phyloP scores from a whole-genome alignment of 306 rosid species.

The Chamaecrista fasciculata region DNA sequence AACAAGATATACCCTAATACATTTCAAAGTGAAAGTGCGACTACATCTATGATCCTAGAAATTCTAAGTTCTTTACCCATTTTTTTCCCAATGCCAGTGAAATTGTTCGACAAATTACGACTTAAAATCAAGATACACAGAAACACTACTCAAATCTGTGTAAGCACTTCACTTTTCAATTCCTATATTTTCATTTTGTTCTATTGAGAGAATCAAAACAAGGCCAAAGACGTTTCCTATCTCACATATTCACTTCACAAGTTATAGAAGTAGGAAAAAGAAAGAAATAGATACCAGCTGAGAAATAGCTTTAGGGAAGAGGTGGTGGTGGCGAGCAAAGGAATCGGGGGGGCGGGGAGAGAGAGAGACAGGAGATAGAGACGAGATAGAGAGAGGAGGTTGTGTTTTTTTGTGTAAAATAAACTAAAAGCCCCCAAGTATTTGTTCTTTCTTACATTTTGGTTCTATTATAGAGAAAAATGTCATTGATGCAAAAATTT shows the following conservation, averaged over 20 bases:
- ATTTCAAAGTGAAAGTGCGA: neutral
- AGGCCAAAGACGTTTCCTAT: no score
- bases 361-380: no score
- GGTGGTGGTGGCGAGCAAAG: conserved; percentile 78
- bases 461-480: no score
- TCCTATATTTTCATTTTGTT: no score
- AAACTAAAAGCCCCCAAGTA: no score
- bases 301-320: conserved; percentile 90
- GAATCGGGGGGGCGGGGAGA: conserved; percentile 44
- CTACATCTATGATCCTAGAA: neutral
- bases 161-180: neutral
- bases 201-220: no score
- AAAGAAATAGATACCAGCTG: conserved; percentile 64
- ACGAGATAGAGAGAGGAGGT: no score
- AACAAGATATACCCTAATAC: no score
- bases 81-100: neutral
- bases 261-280: neutral
- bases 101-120: neutral
- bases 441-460: no score
- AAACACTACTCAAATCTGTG: neutral
- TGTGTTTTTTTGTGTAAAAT: no score
- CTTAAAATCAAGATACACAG: neutral
- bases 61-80: neutral
- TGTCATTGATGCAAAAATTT: no score
- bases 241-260: neutral